Percentiles rank a stretch among this genome's conserved stretches.
Conservation (phyloP, 164 flowering plant species). For the Liriodendron chinense region DNA sequence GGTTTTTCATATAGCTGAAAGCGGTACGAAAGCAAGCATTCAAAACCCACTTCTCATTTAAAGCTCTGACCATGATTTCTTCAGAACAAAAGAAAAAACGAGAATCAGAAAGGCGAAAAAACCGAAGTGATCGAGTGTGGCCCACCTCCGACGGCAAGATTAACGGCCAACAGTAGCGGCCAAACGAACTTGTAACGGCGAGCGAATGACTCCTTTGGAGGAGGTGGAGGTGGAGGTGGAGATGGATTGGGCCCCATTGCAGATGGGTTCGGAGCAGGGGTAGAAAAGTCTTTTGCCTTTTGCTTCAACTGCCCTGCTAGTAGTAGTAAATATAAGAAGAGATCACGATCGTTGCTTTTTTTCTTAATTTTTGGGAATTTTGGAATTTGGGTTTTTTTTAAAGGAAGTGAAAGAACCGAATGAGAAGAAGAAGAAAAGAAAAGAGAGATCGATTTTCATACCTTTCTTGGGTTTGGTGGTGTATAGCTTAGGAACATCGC, state of each 20-base stretch:
- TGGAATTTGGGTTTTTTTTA: not conserved
- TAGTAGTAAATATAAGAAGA: not conserved
- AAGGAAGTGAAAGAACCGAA: not conserved
- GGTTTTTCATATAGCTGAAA: not conserved
- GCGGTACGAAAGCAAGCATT: not conserved
- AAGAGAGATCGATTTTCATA: not conserved
- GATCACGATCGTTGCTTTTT: not conserved
- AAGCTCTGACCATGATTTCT: not conserved
- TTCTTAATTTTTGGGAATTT: not conserved
- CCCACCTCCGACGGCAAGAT: conserved; percentile 70
- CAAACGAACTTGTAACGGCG: conserved; percentile 71
- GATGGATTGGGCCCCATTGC: conserved; percentile 22
- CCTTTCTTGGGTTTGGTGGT: conserved; percentile 14
- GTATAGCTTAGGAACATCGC: conserved; percentile 14
- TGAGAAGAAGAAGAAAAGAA: not conserved
- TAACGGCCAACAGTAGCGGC: conserved; percentile 74
- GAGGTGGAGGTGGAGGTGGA: conserved; percentile 40
- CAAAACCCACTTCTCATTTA: not conserved
- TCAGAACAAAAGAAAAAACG: not conserved
- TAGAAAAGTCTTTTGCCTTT: conserved; percentile 8
- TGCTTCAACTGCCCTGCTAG: conserved; percentile 1
- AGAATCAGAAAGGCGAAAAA: not conserved
- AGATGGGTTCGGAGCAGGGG: conserved; percentile 2
- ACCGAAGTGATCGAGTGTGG: not conserved
- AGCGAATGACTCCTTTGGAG: conserved; percentile 63